Evolutionary conservation across 768 basidiomycete genomes (phyloP).

Genomic region (Piloderma croceum): DNA sequence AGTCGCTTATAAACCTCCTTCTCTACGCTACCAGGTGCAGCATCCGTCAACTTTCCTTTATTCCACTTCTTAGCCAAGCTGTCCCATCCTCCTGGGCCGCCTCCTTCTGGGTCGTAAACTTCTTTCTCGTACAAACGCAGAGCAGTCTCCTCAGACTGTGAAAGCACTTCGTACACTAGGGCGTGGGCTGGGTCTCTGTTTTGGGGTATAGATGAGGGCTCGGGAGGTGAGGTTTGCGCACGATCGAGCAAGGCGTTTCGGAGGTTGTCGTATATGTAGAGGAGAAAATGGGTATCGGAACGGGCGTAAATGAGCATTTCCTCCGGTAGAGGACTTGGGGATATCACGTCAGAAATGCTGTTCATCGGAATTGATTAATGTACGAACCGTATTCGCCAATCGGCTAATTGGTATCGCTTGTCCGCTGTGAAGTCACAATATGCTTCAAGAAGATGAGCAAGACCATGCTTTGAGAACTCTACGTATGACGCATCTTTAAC

Average conservation of each 20-base stretch:
- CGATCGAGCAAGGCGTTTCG: slow-evolving; percentile 82
- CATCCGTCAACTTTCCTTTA: slow-evolving; percentile 42
- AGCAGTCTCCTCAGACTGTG: slow-evolving; percentile 71
- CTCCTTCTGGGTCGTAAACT: slow-evolving; percentile 59
- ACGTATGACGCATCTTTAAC: slow-evolving; percentile 3
- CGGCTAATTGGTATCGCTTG: slow-evolving; percentile 94
- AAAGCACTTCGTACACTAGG: slow-evolving; percentile 59
- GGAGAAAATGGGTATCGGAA: slow-evolving; percentile 92
- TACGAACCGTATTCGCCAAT: slow-evolving; percentile 87
- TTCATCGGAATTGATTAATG: not conserved
- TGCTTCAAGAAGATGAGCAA: slow-evolving; percentile 78
- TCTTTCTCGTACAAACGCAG: slow-evolving; percentile 67
- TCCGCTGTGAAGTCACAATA: slow-evolving; percentile 89
- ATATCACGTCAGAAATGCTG: not conserved
- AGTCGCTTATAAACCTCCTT: slow-evolving; percentile 63
- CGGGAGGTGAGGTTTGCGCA: slow-evolving; percentile 28
- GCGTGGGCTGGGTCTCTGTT: slow-evolving; percentile 25
- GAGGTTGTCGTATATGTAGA: slow-evolving; percentile 88
- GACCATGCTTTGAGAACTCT: slow-evolving; percentile 82
- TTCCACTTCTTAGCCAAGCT: slow-evolving; percentile 80
- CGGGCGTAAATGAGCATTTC: slow-evolving; percentile 93
- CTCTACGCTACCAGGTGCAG: slow-evolving; percentile 34
- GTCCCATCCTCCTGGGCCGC: slow-evolving; percentile 75
- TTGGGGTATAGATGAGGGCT: slow-evolving; percentile 14
- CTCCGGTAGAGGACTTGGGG: slow-evolving; percentile 61